Percentiles rank a stretch among this genome's conserved stretches.
phyloP scores from a whole-genome alignment of 108 stramenopile species.

The Hondaea fermentalgiana region DNA sequence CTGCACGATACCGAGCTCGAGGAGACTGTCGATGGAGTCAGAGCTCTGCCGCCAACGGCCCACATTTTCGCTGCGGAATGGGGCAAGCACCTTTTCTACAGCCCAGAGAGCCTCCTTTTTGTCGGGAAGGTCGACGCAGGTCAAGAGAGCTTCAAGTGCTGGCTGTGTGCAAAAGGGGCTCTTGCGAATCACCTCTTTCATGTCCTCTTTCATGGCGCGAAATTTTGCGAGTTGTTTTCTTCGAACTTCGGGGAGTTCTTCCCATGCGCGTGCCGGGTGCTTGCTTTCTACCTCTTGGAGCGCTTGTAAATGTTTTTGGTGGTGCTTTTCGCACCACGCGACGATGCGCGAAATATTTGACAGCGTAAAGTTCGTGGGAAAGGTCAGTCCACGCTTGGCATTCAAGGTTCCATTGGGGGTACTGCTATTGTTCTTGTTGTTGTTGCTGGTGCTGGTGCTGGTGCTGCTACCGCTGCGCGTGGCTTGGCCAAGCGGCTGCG shows the following conservation, averaged over 20 bases:
- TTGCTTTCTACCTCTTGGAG: not conserved
- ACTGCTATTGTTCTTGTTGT: no score
- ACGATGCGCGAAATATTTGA: not conserved
- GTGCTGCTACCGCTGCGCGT: no score
- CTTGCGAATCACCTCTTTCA: not conserved
- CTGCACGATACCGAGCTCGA: not conserved
- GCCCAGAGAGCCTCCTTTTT: not conserved
- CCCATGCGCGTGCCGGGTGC: not conserved
- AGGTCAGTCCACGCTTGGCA: not conserved
- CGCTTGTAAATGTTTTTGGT: not conserved
- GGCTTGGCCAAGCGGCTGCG: no score
- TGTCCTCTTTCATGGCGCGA: not conserved
- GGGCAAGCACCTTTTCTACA: not conserved
- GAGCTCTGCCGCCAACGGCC: not conserved
- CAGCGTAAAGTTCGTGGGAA: conserved; percentile 6
- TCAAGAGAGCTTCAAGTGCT: not conserved
- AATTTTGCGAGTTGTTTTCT: not conserved
- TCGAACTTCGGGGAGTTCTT: not conserved
- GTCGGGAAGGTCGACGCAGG: not conserved
- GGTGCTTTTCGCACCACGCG: not conserved
- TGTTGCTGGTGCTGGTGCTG: no score
- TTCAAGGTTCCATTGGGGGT: not conserved
- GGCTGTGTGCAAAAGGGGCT: not conserved
- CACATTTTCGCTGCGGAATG: not conserved
- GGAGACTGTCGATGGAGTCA: not conserved